Evolutionary conservation across 192 early-diverging fungal species (phyloP), one percentile per base, ranked within the genome.

Genomic region (Podila epigama): DNA sequence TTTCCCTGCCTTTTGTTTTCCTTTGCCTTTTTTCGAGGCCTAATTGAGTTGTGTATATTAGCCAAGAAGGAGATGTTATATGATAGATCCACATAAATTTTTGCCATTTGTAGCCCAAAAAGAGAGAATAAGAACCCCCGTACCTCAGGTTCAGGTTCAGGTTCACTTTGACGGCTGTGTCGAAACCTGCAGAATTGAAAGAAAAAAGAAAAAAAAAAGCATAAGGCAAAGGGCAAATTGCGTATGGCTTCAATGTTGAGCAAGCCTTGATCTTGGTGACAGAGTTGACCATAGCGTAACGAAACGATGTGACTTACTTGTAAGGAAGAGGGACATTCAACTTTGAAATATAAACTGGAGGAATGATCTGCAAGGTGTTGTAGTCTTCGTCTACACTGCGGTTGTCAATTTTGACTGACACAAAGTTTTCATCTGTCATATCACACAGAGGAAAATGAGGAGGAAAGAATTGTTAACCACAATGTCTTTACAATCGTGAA

Each of bases 331-430:
- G 60, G 5, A 68, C 48, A 2, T 54, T 59, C 6, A 60, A 22
- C 32, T 77, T 77, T 13, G 73, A 51, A 39, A 77, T 63, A 9
- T 34, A 31, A 9, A 54, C 10, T 12, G 73, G 73, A n/a, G 73
- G 73, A 2, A 77, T 5, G 15, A 77, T 13, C 34, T 77, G 73
- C 5, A 59, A 28, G 0, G 66, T 48, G 20, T 48, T 9, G 29
- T 61, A 32, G 60, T 77, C 66, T 27, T 77, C 73, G 0, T n/a
- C 13, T 8, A 66, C 58, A 33, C 53, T 62, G n/a, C 41, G 66
- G 57, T 77, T 62, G 15, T 77, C 73, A 22, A 77, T 20, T 34
- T 77, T 66, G 51, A 77, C 0, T 2, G 73, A 31, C 42, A 77
- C 68, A 27, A 77, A 66, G 22, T 54, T 51, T 31, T 77, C 73